Base-by-base conservation (phyloP, 2,329 filamentous ascomycete species). In the Stachybotrys elegans region DNA sequence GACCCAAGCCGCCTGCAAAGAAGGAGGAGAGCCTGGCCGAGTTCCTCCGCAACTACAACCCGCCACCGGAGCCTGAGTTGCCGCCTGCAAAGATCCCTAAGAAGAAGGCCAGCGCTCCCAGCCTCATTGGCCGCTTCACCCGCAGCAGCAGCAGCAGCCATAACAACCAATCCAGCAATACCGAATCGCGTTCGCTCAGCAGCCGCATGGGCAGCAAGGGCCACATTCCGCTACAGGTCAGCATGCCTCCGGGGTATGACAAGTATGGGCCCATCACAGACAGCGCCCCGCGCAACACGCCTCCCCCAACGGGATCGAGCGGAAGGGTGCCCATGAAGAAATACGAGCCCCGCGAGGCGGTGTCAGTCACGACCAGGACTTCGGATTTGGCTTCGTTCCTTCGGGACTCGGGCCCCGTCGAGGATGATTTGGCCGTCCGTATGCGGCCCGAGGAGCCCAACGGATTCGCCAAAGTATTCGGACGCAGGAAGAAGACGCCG, bases 351-450 rank as follows among this genome's bases (percentile, higher is more conserved):
- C 71, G 77, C 37, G 78, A 81, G 5, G 65, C 76, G 4, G 63
- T 68, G 27, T 62, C 60, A 6, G 65, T 63, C n/a, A 62, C 61
- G 35, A 86, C 65, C n/a, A 63, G 67, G 37, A 89, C 84, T 3
- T 75, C 77, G 16, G 86, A 89, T 41, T 65, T 92, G 36, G 86
- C 87, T 1, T 79, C 81, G 42, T 92, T 92, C 60, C 66, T 93
- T 23, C 78, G 76, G 43, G 80, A 81, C 54, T 86, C 84, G 13
- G 82, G 74, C 25, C 85, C 86, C 4, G 81, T 83, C 2, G 70
- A 73, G 13, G 55, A 63, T 20, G 51, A 59, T 21, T 46, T 57
- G 8, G 49, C 54, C 13, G 44, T 55, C 3, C 54, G 54, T 7
- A 53, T 53, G 8, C 42, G 56, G 2, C 60, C 59, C 16, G 69